These are phyloP conservation scores for Trichophyton equinum DNA, from an alignment of 2,329 filamentous ascomycete species.

Conservation along the genomic window DNA sequence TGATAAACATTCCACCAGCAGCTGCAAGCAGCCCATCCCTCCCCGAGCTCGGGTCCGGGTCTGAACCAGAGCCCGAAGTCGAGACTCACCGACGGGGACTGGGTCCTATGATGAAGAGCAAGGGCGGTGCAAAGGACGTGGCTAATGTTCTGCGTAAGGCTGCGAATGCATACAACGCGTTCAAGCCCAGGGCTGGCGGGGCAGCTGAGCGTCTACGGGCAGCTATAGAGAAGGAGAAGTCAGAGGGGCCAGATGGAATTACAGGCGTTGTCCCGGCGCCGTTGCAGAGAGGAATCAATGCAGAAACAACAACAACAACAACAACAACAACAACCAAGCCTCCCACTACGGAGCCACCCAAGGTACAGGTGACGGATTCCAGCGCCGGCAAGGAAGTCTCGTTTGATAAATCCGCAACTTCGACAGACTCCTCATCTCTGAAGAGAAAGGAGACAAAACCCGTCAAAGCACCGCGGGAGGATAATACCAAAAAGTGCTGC, in stretches of 20 bases:
- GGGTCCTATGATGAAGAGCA: constrained; percentile 81
- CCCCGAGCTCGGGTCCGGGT: neutral
- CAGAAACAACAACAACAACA: constrained; percentile 12
- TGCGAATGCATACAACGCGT: constrained; percentile 56
- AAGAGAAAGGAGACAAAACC: constrained; percentile 15
- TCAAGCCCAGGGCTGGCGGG: constrained; percentile 79
- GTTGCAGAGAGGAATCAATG: constrained; percentile 29
- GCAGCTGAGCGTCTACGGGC: constrained; percentile 67
- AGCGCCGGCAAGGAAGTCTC: constrained; percentile 16
- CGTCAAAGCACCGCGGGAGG: constrained; percentile 48
- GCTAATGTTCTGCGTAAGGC: constrained; percentile 70
- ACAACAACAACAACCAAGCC: constrained; percentile 14
- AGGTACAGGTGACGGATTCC: constrained; percentile 29
- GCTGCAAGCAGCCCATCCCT: neutral
- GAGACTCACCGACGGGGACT: constrained; percentile 58
- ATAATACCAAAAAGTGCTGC: constrained; percentile 68
- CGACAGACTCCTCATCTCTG: constrained; percentile 9
- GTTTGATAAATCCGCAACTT: constrained; percentile 11
- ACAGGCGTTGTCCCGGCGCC: constrained; percentile 78
- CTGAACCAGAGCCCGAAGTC: constrained; percentile 23
- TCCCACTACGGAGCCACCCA: constrained; percentile 24
- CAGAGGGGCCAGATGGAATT: constrained; percentile 72
- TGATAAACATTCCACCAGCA: neutral
- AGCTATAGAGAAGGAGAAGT: constrained; percentile 40
- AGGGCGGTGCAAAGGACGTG: constrained; percentile 55